phyloP scores from a whole-genome alignment of 2,329 filamentous ascomycete species.

The Fusarium nanum region DNA sequence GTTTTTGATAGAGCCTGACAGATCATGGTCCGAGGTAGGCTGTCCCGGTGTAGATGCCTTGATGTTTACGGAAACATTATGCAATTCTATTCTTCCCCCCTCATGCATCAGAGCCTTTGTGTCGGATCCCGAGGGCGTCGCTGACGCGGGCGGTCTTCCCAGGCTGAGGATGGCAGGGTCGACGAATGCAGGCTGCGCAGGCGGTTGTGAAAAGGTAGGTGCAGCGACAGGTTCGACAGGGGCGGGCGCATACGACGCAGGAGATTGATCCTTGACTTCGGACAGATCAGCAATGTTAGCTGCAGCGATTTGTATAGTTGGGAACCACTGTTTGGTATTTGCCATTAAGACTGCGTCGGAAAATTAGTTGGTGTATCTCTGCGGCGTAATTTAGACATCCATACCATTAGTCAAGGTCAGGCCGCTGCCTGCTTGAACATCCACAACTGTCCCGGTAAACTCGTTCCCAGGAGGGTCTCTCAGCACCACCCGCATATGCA shows the following conservation, averaged over 20 bases:
- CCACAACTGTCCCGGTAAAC: conserved; percentile 76
- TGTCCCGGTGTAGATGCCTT: conserved; percentile 32
- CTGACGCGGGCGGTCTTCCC: conserved; percentile 55
- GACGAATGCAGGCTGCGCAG: conserved; percentile 65
- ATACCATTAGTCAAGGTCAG: conserved; percentile 79
- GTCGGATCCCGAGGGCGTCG: conserved; percentile 43
- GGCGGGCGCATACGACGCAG: conserved; percentile 46
- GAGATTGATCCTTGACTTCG: conserved; percentile 52
- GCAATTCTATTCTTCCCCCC: conserved; percentile 31
- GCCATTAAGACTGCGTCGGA: conserved; percentile 53
- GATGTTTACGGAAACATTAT: conserved; percentile 16
- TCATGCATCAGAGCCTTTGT: conserved; percentile 18
- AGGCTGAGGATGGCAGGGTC: conserved; percentile 87
- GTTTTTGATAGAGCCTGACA: conserved; percentile 46
- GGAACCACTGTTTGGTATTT: conserved; percentile 57
- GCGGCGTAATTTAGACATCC: conserved; percentile 57
- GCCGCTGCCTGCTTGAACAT: conserved; percentile 74
- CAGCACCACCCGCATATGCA: conserved; percentile 80
- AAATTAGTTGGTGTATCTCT: conserved; percentile 15
- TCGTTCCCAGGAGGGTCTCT: conserved; percentile 71
- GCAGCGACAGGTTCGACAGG: conserved; percentile 43
- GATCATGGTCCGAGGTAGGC: conserved; percentile 40
- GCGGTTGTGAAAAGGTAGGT: conserved; percentile 45
- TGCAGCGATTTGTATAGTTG: conserved; percentile 59
- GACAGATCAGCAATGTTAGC: conserved; percentile 59